Evolutionary conservation across 345 rosid genomes (phyloP).

Genomic region (Brassica carinata): DNA sequence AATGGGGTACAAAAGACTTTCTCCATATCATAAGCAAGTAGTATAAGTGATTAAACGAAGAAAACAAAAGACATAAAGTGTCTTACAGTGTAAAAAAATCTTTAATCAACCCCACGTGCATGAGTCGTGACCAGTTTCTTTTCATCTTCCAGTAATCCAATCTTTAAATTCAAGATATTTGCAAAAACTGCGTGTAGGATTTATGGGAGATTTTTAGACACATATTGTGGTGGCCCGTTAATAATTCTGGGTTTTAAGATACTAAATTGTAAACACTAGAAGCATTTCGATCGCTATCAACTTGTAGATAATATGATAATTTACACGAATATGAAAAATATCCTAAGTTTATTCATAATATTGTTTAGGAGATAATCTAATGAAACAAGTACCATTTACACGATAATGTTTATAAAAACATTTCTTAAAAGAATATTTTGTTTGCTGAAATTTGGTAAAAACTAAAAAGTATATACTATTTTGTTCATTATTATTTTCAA

Average conservation of each 20-base stretch:
- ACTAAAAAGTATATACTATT: not conserved
- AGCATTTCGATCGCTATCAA: not conserved
- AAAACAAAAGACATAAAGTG: too few relatives aligned
- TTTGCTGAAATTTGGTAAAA: not conserved
- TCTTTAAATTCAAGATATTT: not conserved
- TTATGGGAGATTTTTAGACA: not conserved
- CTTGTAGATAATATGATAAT: not conserved
- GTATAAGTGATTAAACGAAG: too few relatives aligned
- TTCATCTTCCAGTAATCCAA: not conserved
- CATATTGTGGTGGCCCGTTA: not conserved
- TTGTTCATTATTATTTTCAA: not conserved
- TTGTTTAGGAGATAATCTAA: not conserved
- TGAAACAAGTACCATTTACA: not conserved
- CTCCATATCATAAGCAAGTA: too few relatives aligned
- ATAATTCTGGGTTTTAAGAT: not conserved
- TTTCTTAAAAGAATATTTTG: not conserved
- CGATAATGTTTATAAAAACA: not conserved
- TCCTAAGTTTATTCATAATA: not conserved
- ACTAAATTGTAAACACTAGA: not conserved
- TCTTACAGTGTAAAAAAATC: too few relatives aligned
- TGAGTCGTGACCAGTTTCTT: not conserved
- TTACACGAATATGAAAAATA: not conserved
- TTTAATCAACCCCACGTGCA: slow-evolving; percentile 19
- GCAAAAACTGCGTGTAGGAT: not conserved
- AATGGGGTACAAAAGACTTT: too few relatives aligned